Evolutionary conservation across 176 grass and related monocot genomes (phyloP), one percentile per base, ranked within the genome.

Genomic region (Lolium multiflorum): DNA sequence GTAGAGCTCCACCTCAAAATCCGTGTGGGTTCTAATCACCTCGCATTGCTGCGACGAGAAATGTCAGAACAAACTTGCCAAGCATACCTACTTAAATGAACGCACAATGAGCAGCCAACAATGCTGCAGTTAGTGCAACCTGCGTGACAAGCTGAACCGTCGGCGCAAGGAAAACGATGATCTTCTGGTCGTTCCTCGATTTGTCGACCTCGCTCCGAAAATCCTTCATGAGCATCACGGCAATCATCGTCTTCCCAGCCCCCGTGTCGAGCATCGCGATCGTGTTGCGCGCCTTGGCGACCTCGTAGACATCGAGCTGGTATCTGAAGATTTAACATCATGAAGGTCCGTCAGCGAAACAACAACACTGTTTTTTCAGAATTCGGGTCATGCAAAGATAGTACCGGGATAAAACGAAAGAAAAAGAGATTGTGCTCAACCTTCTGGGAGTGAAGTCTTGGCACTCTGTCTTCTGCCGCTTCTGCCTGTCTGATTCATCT

Each of bases 191-290:
- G n/a, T 86, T 91, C 75, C 70, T 88, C 59, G 81, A 18, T 74
- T 51, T 86, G 57, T 71, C 84, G n/a, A 89, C 70, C 26, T 74
- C 86, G n/a, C 50, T 76, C 64, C 57, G 85, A 48, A 95, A 76
- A 41, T 94, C 46, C 31, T 91, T 92, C 65, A 98, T 95, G 39
- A 98, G 91, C 96, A 98, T 98, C 25, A 94, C 84, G 3, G 96
- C 89, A 25, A 95, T 94, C 93, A 98, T 98, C 20, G 96, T 98
- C 86, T 92, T 98, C 59, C 91, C 96, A 1, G 93, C 65, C 48
- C 91, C 96, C 0, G 96, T 98, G 52, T 98, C 93, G 38, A 98
- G 88, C 89, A 98, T 86, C 4, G 81, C 93, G 13, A 98, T 98
- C 59, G 96, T 95, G 88, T 98, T 98, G 18, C 76, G 60, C 35